Evolutionary conservation across 2,329 filamentous ascomycete species (phyloP).

Genomic region (Xylariaceae sp.): DNA sequence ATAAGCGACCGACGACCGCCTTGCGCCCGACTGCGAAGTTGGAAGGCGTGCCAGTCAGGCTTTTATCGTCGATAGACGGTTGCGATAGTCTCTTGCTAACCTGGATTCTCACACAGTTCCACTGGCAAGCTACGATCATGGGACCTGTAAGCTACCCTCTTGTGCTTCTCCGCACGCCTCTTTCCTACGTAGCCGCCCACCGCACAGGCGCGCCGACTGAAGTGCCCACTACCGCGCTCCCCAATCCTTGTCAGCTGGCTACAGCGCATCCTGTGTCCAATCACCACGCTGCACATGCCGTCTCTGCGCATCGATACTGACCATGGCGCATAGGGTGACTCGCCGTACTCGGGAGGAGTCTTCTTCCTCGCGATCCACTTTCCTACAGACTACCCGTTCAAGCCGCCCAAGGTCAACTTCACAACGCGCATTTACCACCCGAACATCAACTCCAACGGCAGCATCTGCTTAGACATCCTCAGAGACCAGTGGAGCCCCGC

Average conservation of each 20-base stretch:
- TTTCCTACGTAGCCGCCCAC: too few species aligned
- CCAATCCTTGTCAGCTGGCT: too few species aligned
- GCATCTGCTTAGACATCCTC: slow-evolving; percentile 96
- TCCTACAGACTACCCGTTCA: slow-evolving; percentile 99
- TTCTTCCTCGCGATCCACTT: slow-evolving; percentile 99
- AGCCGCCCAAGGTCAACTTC: slow-evolving; percentile 99
- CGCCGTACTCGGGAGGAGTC: slow-evolving; percentile 94
- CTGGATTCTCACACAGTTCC: slow-evolving; percentile 58
- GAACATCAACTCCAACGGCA: slow-evolving; percentile 99
- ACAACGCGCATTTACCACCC: slow-evolving; percentile 99
- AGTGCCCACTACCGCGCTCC: too few species aligned
- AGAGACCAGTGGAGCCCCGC: slow-evolving; percentile 99
- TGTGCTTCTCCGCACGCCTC: too few species aligned
- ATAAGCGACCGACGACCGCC: slow-evolving; percentile 13
- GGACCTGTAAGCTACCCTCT: slow-evolving; percentile 90
- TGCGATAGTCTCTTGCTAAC: too few species aligned
- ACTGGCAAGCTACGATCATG: slow-evolving; percentile 99
- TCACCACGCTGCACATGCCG: not conserved
- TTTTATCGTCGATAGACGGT: too few species aligned
- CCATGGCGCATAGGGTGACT: slow-evolving; percentile 73
- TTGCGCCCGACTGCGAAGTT: slow-evolving; percentile 12
- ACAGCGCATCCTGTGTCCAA: too few species aligned
- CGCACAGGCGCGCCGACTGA: too few species aligned
- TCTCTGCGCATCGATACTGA: slow-evolving; percentile 4
- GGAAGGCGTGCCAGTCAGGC: too few species aligned